These are phyloP conservation scores for Lolium multiflorum DNA, from an alignment of 176 grass and related monocot genomes.

Conservation along the genomic window DNA sequence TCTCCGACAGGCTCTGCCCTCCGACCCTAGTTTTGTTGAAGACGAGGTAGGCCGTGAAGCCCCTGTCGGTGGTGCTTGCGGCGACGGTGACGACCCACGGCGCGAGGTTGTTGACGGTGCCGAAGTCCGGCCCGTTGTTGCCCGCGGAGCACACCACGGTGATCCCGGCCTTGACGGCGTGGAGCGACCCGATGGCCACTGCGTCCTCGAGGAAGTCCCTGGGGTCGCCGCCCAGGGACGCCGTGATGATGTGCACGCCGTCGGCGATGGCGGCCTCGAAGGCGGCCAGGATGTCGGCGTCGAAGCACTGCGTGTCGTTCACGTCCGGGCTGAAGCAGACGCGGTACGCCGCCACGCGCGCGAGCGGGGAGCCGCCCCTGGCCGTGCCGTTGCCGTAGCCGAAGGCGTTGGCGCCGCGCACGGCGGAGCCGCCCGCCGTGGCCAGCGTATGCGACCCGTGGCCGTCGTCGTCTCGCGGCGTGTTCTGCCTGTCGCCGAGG, in stretches of 20 bases:
- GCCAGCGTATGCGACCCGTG: conserved; percentile 82
- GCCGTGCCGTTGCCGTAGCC: conserved; percentile 66
- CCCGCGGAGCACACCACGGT: conserved; percentile 73
- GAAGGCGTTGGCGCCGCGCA: conserved; percentile 43
- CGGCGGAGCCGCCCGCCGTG: conserved; percentile 60
- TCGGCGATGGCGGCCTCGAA: conserved; percentile 81
- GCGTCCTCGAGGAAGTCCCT: conserved; percentile 44
- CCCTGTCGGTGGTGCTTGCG: conserved; percentile 61
- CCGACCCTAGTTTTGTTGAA: conserved; percentile 46
- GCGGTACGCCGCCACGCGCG: conserved; percentile 71
- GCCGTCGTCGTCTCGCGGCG: conserved; percentile 64
- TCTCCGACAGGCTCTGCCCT: conserved; percentile 75
- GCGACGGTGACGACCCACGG: conserved; percentile 81
- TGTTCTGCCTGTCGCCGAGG: conserved; percentile 24
- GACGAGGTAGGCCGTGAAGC: conserved; percentile 51
- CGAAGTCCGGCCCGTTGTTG: conserved; percentile 55
- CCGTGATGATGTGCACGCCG: conserved; percentile 66
- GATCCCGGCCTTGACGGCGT: conserved; percentile 66
- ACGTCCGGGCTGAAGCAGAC: conserved; percentile 63
- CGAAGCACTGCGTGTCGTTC: conserved; percentile 61
- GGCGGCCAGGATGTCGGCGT: conserved; percentile 66
- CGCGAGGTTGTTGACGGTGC: conserved; percentile 54
- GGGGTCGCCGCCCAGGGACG: conserved; percentile 62
- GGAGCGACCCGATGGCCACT: conserved; percentile 66
- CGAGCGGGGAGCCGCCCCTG: conserved; percentile 64